Base-by-base conservation (phyloP, 1,284 basidiomycete genomes). In the Fistulinella cinereoalba region DNA sequence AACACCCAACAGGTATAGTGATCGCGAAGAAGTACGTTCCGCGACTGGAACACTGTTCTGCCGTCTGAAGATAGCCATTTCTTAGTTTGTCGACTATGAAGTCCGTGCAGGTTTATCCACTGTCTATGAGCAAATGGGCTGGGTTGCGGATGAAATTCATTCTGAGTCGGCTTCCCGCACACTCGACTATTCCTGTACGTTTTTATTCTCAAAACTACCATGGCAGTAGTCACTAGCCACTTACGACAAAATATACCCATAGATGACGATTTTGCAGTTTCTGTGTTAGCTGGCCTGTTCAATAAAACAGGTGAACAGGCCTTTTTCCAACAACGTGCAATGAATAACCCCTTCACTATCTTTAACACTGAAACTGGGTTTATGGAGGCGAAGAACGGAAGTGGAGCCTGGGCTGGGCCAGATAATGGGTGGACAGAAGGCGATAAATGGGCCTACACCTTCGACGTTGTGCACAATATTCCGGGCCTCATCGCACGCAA, bases 401-500 rank as follows among this genome's bases (percentile, higher is more conserved):
- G 79, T 56, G 89, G 89, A 0, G 67, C 73, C 4, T 91, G 83
- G 80, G 89, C 87, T 1, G 86, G 89, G 13, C 71, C 74, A 25
- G 75, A 81, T 45, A 74, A 66, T 12, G 89, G 84, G 0, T 91
- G 84, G 88, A 90, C 83, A 8, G 88, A 89, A 68, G 89, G 86
- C 31, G 89, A 92, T 62, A 84, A 85, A 68, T 90, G 87, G 87
- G 85, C 84, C 8, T 91, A 92, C 62, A 81, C 84, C 2, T 83
- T 90, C 53, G 83, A 88, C 42, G 85, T 88, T 4, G 77, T 86
- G 7, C 85, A 88, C 45, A 83, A 89, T 53, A 66, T 90, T 1
- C 73, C 80, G 3, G 77, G 74, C 2, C 71, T 93, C 19, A 80
- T 88, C 16, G 67, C 75, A 48, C 72, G 73, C 32, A 74, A 83